A percentile compares a stretch with the other conserved stretches of the same genome.
Evolutionary conservation across 345 rosid species (phyloP).

Genomic region (Euphorbia peplus): DNA sequence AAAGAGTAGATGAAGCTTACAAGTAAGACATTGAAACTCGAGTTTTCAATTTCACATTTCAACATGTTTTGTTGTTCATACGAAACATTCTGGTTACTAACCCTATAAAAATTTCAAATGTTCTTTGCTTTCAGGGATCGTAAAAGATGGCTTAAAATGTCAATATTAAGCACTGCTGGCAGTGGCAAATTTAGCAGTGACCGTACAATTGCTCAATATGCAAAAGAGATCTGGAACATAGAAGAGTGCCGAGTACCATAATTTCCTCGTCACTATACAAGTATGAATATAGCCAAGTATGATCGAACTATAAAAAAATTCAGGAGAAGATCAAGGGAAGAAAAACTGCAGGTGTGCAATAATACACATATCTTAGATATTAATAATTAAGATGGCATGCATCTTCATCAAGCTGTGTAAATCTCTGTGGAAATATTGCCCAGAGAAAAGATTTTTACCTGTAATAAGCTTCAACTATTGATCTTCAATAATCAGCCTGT

Average conservation of each 20-base stretch:
- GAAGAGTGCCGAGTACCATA: conserved; percentile 69
- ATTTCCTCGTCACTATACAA: too few species aligned
- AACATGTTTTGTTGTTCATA: background rate
- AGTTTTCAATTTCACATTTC: background rate
- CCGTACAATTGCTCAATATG: conserved; percentile 79
- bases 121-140: conserved; percentile 56
- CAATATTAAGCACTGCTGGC: conserved; percentile 89
- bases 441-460: background rate
- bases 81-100: background rate
- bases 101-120: background rate
- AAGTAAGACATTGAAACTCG: conserved; percentile 47
- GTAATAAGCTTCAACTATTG: background rate
- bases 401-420: background rate
- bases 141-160: conserved; percentile 81
- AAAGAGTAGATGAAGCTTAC: conserved; percentile 77
- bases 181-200: conserved; percentile 93
- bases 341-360: background rate
- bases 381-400: conserved; percentile 10
- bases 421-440: background rate
- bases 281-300: background rate
- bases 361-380: background rate
- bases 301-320: background rate
- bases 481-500: background rate
- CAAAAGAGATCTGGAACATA: conserved; percentile 89
- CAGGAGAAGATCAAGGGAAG: background rate